Evolutionary conservation across 352 stramenopile species (phyloP).

Genomic region (Phytophthora syringae): DNA sequence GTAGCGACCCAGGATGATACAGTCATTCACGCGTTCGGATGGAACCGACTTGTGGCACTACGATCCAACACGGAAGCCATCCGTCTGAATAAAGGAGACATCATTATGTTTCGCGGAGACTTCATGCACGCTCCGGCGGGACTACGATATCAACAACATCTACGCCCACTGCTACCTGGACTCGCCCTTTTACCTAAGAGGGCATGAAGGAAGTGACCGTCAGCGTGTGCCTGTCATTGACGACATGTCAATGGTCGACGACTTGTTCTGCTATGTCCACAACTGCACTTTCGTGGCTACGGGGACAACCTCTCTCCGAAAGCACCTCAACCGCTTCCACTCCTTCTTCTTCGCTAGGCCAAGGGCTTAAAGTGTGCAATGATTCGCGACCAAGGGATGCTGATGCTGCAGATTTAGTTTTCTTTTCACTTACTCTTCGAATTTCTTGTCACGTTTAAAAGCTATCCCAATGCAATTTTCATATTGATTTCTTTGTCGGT

Average conservation of each 20-base stretch:
- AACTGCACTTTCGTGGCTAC: neutral
- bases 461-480: too few species aligned
- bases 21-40: too few species aligned
- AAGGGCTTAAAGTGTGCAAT: neutral
- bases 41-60: neutral
- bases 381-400: neutral
- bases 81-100: neutral
- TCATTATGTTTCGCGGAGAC: neutral
- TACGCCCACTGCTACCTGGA: neutral
- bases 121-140: neutral
- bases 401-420: too few species aligned
- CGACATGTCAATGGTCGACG: neutral
- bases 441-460: too few species aligned
- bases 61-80: neutral
- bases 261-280: slow-evolving; percentile 3
- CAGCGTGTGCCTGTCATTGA: neutral
- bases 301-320: neutral
- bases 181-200: neutral
- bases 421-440: too few species aligned
- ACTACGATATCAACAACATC: neutral
- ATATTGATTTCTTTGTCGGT: too few species aligned
- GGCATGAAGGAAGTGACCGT: neutral
- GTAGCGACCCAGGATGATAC: too few species aligned
- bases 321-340: neutral
- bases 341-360: neutral